Percentiles rank a stretch among this genome's conserved stretches.
phyloP scores from a whole-genome alignment of 148 eudicot species.

The Amaranthus hypochondriacus region DNA sequence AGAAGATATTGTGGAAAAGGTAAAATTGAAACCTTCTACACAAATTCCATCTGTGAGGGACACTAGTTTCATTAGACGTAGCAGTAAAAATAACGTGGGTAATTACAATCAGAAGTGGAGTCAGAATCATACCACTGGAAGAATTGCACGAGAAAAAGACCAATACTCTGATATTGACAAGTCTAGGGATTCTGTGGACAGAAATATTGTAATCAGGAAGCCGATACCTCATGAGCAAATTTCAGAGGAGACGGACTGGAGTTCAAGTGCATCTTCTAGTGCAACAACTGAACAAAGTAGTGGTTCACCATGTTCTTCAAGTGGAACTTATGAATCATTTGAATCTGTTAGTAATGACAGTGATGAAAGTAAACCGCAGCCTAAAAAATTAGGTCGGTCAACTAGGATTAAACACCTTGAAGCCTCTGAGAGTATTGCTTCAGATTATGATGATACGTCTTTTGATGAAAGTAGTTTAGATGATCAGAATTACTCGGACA shows the following conservation, averaged over 20 bases:
- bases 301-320: conserved; percentile 7
- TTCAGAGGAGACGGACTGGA: conserved; percentile 34
- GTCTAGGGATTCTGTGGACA: neutral
- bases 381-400: conserved; percentile 11
- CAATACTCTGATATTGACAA: neutral
- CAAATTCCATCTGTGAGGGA: conserved; percentile 20
- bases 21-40: conserved; percentile 10
- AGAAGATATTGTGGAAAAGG: conserved; percentile 12
- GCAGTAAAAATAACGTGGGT: conserved; percentile 6
- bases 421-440: conserved; percentile 13
- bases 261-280: conserved; percentile 33
- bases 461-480: conserved; percentile 18
- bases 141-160: conserved; percentile 5
- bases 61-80: neutral
- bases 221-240: conserved; percentile 1
- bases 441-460: conserved; percentile 15
- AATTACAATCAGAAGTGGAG: conserved; percentile 9
- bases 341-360: conserved; percentile 14
- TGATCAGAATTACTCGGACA: conserved; percentile 8
- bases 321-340: neutral
- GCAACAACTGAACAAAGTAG: neutral
- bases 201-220: conserved; percentile 1
- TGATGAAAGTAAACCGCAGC: conserved; percentile 19
- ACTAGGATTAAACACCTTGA: conserved; percentile 17
- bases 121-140: conserved; percentile 8